phyloP scores from a whole-genome alignment of 805 yeast species.

The Yarrowia sp. region DNA sequence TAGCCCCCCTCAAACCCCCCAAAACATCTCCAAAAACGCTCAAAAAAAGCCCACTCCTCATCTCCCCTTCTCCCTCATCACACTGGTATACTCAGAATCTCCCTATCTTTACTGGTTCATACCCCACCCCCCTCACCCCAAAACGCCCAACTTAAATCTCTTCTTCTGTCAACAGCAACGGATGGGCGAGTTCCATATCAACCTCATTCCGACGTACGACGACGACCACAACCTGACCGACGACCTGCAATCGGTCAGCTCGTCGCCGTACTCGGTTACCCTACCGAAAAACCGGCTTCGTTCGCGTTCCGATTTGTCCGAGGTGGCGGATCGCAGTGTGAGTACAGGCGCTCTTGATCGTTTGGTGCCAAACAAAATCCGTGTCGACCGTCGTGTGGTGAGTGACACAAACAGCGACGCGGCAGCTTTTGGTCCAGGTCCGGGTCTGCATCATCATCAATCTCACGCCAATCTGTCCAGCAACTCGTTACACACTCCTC shows the following conservation, averaged over 20 bases:
- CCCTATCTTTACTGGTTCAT: too few species aligned
- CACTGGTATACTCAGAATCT: too few species aligned
- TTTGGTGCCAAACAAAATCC: background rate
- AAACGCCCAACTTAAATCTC: too few species aligned
- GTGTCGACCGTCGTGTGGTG: constrained; percentile 5
- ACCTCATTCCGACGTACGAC: constrained; percentile 25
- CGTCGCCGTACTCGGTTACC: constrained; percentile 25
- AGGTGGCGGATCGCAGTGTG: background rate
- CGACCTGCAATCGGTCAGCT: constrained; percentile 20
- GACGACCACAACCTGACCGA: constrained; percentile 9
- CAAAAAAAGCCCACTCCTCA: too few species aligned
- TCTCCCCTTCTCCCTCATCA: too few species aligned
- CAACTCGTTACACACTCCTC: background rate
- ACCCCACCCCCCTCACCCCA: too few species aligned
- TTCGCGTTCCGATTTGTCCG: background rate
- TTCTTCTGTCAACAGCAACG: too few species aligned
- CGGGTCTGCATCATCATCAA: background rate
- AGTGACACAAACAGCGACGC: background rate
- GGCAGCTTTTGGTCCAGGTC: background rate
- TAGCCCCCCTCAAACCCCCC: too few species aligned
- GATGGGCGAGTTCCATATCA: constrained; percentile 21
- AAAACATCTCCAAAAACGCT: too few species aligned
- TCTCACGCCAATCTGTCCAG: background rate
- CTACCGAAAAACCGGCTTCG: constrained; percentile 4
- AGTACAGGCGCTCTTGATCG: constrained; percentile 12